Conservation (phyloP, 352 stramenopile genomes). For the Pythium brachiatum region DNA sequence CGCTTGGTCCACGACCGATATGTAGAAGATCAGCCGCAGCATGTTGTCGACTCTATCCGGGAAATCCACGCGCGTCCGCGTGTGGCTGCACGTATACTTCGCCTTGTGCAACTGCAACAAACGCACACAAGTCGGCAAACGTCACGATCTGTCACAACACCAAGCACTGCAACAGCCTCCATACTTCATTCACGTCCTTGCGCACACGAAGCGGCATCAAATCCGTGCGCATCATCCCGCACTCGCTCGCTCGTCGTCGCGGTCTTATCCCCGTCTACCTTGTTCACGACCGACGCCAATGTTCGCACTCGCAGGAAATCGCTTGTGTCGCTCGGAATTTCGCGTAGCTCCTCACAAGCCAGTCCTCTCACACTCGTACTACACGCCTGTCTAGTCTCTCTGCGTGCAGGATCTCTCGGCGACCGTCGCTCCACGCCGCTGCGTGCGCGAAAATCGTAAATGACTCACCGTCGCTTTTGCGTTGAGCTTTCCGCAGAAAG, state of each 20-base stretch:
- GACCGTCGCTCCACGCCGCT: neutral
- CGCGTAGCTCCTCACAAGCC: neutral
- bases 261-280: neutral
- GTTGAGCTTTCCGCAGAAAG: constrained; percentile 11
- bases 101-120: constrained; percentile 62
- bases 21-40: constrained; percentile 75
- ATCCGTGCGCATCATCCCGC: constrained; percentile 62
- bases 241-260: neutral
- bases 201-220: constrained; percentile 74
- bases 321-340: neutral
- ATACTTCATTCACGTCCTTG: constrained; percentile 82
- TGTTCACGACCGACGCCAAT: neutral
- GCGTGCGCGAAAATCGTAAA: neutral
- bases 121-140: neutral
- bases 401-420: neutral
- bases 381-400: neutral
- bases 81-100: constrained; percentile 76
- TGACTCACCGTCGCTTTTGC: constrained; percentile 1
- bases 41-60: constrained; percentile 81
- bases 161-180: neutral
- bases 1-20: constrained; percentile 67
- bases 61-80: constrained; percentile 81
- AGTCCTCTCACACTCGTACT: neutral
- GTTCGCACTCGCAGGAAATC: neutral
- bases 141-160: neutral